Evolutionary conservation across 1,284 basidiomycete species (phyloP), one percentile per base, ranked within the genome.

Genomic region (Sanguinoderma infundibulare): DNA sequence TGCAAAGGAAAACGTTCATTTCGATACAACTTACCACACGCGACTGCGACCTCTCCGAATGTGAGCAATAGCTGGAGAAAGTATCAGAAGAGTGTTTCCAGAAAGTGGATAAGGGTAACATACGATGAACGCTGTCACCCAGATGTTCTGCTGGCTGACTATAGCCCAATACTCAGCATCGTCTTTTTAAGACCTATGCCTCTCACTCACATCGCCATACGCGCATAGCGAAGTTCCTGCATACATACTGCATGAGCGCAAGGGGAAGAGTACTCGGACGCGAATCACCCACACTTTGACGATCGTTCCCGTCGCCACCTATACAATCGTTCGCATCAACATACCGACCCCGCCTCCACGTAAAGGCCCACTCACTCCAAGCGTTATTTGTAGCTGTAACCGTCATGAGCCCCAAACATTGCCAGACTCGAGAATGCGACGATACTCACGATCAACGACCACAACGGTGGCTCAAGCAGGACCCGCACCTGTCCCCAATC

Each of bases 181-280:
- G 15, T 17, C 14, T 20, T 30, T n/a, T 2, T 7, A 8, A 32
- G 32, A 55, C 17, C 28, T 3, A 20, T 5, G 0, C 3, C 17
- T 49, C 46, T 8, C 3, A 40, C 86, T 73, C 70, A 91, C 88
- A 91, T 75, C 87, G 76, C 86, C 87, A 90, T 52, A 91, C 87
- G 36, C 89, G 82, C 67, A 88, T 73, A 1, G 79, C 82, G 62
- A 89, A 90, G 61, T 83, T 83, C 30, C 88, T 90, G 47, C 1
- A 40, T 20, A 32, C 6, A 54, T 49, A 26, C 44, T 14, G 57
- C 59, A n/a, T 60, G 44, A 35, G 14, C 7, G 20, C n/a, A 42
- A 30, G 40, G 22, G n/a, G 34, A 50, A 10, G 26, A 28, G 6
- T 12, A 15, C 22, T 24, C 28, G n/a, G n/a, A 32, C 3, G n/a